These are phyloP conservation scores for Ophiostoma novo-ulmi DNA, from an alignment of 2,329 filamentous ascomycete species.

Conservation along the genomic window DNA sequence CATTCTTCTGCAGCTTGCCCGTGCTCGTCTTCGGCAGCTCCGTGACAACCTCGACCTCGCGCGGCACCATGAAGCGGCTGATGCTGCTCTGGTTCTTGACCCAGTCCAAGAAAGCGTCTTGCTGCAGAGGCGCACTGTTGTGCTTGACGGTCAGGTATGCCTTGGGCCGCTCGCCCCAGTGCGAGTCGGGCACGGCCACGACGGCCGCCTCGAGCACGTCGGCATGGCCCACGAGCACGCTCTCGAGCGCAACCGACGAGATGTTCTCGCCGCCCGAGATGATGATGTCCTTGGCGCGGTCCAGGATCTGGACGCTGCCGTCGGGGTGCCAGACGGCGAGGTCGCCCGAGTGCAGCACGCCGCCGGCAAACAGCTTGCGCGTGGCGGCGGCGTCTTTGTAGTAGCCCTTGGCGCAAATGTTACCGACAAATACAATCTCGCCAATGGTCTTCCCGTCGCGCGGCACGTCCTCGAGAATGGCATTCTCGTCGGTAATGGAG, in stretches of 20 bases:
- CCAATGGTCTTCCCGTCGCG: constrained; percentile 48
- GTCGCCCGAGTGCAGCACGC: constrained; percentile 83
- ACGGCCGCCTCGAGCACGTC: constrained; percentile 88
- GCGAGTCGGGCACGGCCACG: constrained; percentile 76
- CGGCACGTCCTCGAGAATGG: constrained; percentile 50
- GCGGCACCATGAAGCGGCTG: constrained; percentile 81
- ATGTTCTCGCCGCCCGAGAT: constrained; percentile 99
- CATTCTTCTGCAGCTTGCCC: constrained; percentile 94
- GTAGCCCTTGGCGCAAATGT: constrained; percentile 88
- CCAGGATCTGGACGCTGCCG: constrained; percentile 84
- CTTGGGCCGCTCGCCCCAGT: constrained; percentile 96
- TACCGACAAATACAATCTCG: constrained; percentile 70
- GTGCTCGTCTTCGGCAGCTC: constrained; percentile 96
- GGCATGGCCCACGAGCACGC: constrained; percentile 82
- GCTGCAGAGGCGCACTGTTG: constrained; percentile 39
- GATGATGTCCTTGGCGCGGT: constrained; percentile 96
- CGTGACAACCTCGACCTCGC: constrained; percentile 68
- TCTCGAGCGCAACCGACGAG: constrained; percentile 84
- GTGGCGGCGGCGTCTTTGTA: constrained; percentile 87
- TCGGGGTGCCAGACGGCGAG: constrained; percentile 90
- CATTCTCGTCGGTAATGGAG: background rate
- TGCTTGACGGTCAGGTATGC: constrained; percentile 77
- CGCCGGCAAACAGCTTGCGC: constrained; percentile 78
- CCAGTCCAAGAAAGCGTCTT: constrained; percentile 76
- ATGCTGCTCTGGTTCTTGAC: constrained; percentile 75